Conservation (phyloP, 2,329 filamentous ascomycete genomes). For the Raffaelea arxii region DNA sequence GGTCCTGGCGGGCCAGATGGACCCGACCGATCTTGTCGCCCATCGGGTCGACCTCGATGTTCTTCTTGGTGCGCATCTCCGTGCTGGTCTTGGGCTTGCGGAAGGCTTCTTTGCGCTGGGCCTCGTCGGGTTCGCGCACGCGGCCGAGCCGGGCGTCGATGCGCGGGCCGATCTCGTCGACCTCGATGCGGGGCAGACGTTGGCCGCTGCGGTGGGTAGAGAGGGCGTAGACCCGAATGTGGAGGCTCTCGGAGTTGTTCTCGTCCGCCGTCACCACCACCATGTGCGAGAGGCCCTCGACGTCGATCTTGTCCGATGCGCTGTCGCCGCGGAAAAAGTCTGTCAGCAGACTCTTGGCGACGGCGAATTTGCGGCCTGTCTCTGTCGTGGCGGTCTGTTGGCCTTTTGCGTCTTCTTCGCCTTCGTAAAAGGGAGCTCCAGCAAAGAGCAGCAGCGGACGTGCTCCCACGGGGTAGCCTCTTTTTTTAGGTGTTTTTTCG, state of each 20-base stretch:
- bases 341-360: constrained; percentile 76
- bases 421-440: constrained; percentile 51
- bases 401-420: constrained; percentile 67
- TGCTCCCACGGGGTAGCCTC: constrained; percentile 66
- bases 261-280: constrained; percentile 74
- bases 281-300: constrained; percentile 88
- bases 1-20: constrained; percentile 83
- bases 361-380: constrained; percentile 46
- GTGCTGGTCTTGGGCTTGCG: constrained; percentile 69
- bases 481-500: too few species aligned
- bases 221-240: constrained; percentile 76
- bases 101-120: constrained; percentile 80
- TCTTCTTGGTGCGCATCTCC: constrained; percentile 87
- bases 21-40: constrained; percentile 95
- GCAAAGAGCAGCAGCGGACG: constrained; percentile 83
- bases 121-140: constrained; percentile 65
- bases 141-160: constrained; percentile 87
- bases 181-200: constrained; percentile 65
- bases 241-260: constrained; percentile 29
- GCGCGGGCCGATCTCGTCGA: constrained; percentile 48
- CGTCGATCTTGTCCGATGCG: constrained; percentile 72
- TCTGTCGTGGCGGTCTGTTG: constrained; percentile 38
- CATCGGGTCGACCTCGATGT: constrained; percentile 80
- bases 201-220: constrained; percentile 79
- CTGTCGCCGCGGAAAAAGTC: constrained; percentile 85